Conservation (phyloP, 164 flowering plant species). For the Piper longum region DNA sequence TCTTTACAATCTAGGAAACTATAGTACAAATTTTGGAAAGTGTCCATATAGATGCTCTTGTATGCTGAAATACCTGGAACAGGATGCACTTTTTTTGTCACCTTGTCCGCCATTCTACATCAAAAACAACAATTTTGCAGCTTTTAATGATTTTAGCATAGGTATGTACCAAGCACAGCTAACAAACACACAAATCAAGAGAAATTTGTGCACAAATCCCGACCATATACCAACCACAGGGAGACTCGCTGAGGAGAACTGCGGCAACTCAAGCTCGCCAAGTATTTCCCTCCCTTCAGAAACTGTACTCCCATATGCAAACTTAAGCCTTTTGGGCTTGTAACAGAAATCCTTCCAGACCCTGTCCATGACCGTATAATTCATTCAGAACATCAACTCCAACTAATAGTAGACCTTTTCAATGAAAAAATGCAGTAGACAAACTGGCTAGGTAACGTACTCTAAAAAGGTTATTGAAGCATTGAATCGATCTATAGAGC, state of each 20-base stretch:
- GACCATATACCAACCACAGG: slow-evolving; percentile 34
- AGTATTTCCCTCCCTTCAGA: slow-evolving; percentile 18
- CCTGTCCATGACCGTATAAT: slow-evolving; percentile 17
- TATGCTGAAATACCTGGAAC: not conserved
- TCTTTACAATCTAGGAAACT: not conserved
- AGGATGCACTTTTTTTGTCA: not conserved
- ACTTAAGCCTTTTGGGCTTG: slow-evolving; percentile 36
- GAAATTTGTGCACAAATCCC: not conserved
- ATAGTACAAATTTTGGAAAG: too few species aligned
- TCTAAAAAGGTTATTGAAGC: slow-evolving; percentile 42
- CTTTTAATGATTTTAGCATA: not conserved
- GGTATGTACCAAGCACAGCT: not conserved
- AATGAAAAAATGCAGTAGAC: not conserved
- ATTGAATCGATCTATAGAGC: slow-evolving; percentile 30
- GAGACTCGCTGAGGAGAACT: slow-evolving; percentile 63
- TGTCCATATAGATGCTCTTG: too few species aligned
- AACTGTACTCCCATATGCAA: slow-evolving; percentile 26
- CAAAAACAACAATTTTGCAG: not conserved
- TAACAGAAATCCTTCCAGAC: slow-evolving; percentile 65
- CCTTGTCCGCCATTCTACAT: not conserved
- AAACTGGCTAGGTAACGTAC: slow-evolving; percentile 9
- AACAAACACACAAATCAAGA: not conserved
- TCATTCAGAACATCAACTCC: not conserved
- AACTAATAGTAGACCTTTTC: not conserved
- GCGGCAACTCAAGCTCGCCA: slow-evolving; percentile 36